A percentile compares a stretch with the other conserved stretches of the same genome.
These are phyloP conservation scores for Brassica rapa DNA, from an alignment of 345 rosid genomes.

Conservation along the genomic window DNA sequence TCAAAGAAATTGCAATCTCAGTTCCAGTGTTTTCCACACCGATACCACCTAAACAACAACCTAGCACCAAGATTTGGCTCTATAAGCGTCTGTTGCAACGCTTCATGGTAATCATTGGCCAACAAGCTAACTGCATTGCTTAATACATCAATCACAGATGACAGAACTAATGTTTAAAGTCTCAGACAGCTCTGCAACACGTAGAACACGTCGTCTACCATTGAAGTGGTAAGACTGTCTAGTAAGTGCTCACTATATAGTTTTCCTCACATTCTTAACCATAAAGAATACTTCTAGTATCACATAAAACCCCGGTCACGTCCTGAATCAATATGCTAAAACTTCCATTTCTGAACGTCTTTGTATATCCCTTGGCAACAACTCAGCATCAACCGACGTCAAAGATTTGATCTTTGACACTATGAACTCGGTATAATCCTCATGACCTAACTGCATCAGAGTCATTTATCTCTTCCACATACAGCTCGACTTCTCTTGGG, in stretches of 20 bases:
- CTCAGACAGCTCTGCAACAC: slow-evolving; percentile 86
- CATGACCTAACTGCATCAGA: slow-evolving; percentile 75
- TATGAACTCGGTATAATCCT: slow-evolving; percentile 88
- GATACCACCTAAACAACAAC: neutral
- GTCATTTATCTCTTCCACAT: slow-evolving; percentile 47
- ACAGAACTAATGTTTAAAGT: slow-evolving; percentile 44
- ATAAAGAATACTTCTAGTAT: neutral
- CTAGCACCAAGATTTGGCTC: neutral
- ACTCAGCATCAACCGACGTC: slow-evolving; percentile 82
- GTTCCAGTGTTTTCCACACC: neutral
- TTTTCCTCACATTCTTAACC: neutral
- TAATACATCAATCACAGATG: neutral
- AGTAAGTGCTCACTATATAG: slow-evolving; percentile 66
- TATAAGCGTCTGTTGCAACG: neutral
- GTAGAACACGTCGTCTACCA: slow-evolving; percentile 94
- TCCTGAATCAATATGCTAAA: neutral
- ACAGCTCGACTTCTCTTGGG: slow-evolving; percentile 69
- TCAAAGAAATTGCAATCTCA: neutral
- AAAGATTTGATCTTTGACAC: slow-evolving; percentile 86
- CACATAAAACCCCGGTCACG: neutral
- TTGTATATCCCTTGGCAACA: slow-evolving; percentile 76
- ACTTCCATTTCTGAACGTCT: slow-evolving; percentile 50
- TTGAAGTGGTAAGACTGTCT: slow-evolving; percentile 89
- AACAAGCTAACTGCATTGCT: neutral
- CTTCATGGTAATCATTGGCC: neutral